Conservation (phyloP, 129 eudicot genomes). For the Logfia minima region DNA sequence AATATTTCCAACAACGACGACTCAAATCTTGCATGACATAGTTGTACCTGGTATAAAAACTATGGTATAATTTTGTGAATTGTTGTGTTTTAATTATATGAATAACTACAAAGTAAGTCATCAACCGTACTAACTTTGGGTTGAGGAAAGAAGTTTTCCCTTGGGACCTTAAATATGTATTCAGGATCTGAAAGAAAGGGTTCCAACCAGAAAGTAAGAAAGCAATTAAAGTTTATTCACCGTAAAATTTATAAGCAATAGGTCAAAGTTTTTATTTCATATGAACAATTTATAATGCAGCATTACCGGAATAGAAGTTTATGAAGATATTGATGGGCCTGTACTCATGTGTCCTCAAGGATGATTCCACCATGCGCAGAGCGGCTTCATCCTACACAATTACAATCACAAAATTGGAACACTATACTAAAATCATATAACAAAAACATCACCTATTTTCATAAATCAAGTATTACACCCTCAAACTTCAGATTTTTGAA, state of each 20-base stretch:
- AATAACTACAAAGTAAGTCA: slow-evolving; percentile 3
- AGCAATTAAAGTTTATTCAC: neutral
- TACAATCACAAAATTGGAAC: slow-evolving; percentile 17
- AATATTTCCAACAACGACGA: neutral
- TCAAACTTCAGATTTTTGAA: neutral
- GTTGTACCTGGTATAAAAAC: neutral
- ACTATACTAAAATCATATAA: neutral
- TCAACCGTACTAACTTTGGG: slow-evolving; percentile 65
- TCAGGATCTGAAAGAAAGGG: slow-evolving; percentile 71
- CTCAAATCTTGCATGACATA: neutral
- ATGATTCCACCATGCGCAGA: slow-evolving; percentile 75
- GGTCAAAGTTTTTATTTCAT: neutral
- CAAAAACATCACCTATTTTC: neutral
- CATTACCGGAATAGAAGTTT: slow-evolving; percentile 81
- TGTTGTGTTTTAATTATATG: neutral
- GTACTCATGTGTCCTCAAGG: slow-evolving; percentile 73
- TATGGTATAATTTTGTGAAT: neutral
- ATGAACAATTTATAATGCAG: slow-evolving; percentile 2
- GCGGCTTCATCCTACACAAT: slow-evolving; percentile 80
- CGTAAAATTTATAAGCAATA: neutral
- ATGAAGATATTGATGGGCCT: slow-evolving; percentile 87
- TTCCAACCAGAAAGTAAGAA: slow-evolving; percentile 10
- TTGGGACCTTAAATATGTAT: slow-evolving; percentile 81
- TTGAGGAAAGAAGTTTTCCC: slow-evolving; percentile 86
- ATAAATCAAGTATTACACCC: neutral